Conservation (phyloP, 2,329 filamentous ascomycete species). For the Elsinoe necatrix region DNA sequence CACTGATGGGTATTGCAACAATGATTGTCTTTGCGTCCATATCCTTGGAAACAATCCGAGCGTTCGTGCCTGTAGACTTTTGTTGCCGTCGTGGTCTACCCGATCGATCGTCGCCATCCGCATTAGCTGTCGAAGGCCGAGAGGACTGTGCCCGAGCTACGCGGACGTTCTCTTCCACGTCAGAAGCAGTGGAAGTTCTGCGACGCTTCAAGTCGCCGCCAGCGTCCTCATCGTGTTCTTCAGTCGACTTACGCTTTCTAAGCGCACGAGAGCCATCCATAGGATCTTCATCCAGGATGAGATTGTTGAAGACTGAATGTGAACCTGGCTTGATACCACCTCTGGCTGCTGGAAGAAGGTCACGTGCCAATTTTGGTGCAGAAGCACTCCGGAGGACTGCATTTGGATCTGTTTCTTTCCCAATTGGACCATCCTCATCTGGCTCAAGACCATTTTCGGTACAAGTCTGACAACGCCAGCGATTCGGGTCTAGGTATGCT, state of each 20-base stretch:
- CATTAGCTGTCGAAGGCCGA: constrained; percentile 11
- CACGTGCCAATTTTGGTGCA: constrained; percentile 55
- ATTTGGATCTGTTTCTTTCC: constrained; percentile 25
- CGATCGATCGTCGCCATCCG: constrained; percentile 17
- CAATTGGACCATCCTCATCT: constrained; percentile 36
- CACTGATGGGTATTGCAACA: constrained; percentile 38
- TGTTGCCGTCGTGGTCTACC: constrained; percentile 13
- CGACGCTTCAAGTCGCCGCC: constrained; percentile 35
- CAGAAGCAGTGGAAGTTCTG: constrained; percentile 30
- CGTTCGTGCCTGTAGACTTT: not conserved
- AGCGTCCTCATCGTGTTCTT: constrained; percentile 46
- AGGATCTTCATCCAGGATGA: constrained; percentile 63
- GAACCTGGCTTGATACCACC: constrained; percentile 59
- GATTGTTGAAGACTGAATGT: constrained; percentile 67
- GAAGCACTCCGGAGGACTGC: constrained; percentile 48
- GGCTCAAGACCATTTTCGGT: constrained; percentile 44
- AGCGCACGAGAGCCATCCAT: constrained; percentile 69
- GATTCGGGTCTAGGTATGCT: constrained; percentile 41
- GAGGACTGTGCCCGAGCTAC: constrained; percentile 15
- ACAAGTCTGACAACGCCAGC: constrained; percentile 56
- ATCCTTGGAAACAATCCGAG: constrained; percentile 19
- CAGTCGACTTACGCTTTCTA: constrained; percentile 75
- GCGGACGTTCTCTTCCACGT: constrained; percentile 24
- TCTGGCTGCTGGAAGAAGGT: constrained; percentile 61
- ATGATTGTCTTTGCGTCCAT: constrained; percentile 40